Evolutionary conservation across 805 yeast genomes (phyloP).

Genomic region (Tetrapisispora phaffii): DNA sequence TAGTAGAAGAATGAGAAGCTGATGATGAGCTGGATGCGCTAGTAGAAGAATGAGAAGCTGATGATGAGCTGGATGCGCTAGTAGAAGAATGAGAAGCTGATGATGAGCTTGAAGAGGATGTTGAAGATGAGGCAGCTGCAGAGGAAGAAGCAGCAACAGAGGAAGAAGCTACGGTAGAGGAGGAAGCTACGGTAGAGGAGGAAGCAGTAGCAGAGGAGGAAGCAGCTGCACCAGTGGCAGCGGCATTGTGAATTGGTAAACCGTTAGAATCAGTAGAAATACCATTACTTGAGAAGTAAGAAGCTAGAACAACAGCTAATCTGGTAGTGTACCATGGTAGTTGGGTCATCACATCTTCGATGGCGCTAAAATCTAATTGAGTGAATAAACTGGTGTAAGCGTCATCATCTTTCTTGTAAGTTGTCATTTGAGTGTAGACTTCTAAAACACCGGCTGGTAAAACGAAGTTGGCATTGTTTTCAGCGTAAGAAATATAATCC

Average conservation of each 20-base stretch:
- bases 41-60: neutral
- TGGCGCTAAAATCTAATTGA: conserved; percentile 23
- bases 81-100: neutral
- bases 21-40: neutral
- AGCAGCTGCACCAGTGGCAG: conserved; percentile 6
- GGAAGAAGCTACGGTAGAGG: too few species aligned
- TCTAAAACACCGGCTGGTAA: conserved; percentile 20
- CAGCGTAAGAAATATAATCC: conserved; percentile 16
- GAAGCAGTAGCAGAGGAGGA: conserved; percentile 4
- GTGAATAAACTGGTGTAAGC: conserved; percentile 28
- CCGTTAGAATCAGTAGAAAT: conserved; percentile 8
- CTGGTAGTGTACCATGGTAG: conserved; percentile 31
- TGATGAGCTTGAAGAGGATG: conserved; percentile 4
- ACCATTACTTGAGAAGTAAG: conserved; percentile 11
- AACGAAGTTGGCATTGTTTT: conserved; percentile 11
- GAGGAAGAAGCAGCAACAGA: conserved; percentile 5
- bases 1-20: neutral
- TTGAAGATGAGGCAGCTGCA: conserved; percentile 2
- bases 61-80: conserved; percentile 1
- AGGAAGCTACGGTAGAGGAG: too few species aligned
- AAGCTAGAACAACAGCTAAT: conserved; percentile 14
- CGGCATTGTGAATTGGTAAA: conserved; percentile 5
- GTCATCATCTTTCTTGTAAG: conserved; percentile 26
- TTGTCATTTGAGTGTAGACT: conserved; percentile 21
- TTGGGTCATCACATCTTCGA: conserved; percentile 25